Conservation (phyloP, 805 yeast species). For the Wickerhamiella siamensis region DNA sequence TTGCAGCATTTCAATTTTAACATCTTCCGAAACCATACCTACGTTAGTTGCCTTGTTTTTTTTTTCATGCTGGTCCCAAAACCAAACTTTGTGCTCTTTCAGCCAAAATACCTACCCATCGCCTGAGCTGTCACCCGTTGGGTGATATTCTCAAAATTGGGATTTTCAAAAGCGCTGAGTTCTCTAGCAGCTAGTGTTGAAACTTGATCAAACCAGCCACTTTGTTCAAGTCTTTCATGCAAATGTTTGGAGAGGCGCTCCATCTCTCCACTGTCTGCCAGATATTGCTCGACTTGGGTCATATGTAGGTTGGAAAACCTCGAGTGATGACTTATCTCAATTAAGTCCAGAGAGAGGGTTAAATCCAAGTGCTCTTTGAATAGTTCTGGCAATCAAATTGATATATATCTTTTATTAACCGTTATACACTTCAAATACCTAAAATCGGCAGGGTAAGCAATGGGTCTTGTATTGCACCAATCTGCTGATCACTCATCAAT, state of each 20-base stretch:
- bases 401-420: no score
- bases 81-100: no score
- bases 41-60: background rate
- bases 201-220: constrained; percentile 79
- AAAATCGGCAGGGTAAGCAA: no score
- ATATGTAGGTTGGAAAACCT: background rate
- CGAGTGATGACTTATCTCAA: background rate
- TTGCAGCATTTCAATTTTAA: constrained; percentile 43
- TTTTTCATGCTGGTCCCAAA: background rate
- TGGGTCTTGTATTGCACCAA: no score
- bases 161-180: constrained; percentile 29
- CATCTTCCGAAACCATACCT: constrained; percentile 50
- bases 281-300: constrained; percentile 11
- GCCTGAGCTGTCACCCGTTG: constrained; percentile 50
- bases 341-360: no score
- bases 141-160: constrained; percentile 40
- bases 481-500: no score
- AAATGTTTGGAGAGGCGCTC: constrained; percentile 43
- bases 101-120: constrained; percentile 28
- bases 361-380: no score
- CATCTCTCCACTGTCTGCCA: constrained; percentile 13
- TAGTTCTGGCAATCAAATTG: no score
- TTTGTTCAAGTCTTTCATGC: constrained; percentile 49
- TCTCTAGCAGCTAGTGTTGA: constrained; percentile 38
- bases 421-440: no score